Evolutionary conservation across 257 asterid species (phyloP).

Genomic region (Eustoma russellianum): DNA sequence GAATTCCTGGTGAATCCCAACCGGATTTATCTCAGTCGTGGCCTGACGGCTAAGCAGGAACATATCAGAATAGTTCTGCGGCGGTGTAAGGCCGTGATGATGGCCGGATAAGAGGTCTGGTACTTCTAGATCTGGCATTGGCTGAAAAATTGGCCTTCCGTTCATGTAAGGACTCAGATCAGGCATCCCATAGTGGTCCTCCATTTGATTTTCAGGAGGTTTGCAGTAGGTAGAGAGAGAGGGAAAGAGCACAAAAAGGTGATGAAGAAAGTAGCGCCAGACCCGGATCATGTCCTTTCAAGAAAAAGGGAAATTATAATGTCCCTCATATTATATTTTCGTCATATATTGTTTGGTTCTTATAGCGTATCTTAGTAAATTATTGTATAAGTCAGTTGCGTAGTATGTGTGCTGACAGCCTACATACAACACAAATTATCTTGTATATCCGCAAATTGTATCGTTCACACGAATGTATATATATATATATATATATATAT

Average conservation of each 20-base stretch:
- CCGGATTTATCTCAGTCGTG: conserved; percentile 6
- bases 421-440: too few species aligned
- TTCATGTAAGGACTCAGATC: conserved; percentile 55
- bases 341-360: too few species aligned
- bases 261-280: conserved; percentile 66
- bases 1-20: conserved; percentile 20
- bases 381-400: too few species aligned
- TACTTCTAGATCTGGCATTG: conserved; percentile 20
- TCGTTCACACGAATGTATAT: too few species aligned
- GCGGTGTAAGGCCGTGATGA: conserved; percentile 28
- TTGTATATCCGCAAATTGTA: too few species aligned
- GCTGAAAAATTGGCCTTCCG: conserved; percentile 44
- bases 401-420: too few species aligned
- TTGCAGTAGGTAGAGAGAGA: neutral
- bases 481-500: too few species aligned
- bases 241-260: conserved; percentile 9
- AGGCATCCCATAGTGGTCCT: conserved; percentile 56
- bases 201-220: conserved; percentile 27
- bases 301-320: conserved; percentile 12
- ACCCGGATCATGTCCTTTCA: conserved; percentile 83
- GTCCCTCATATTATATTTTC: too few species aligned
- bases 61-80: conserved; percentile 45
- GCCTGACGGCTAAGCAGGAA: conserved; percentile 17
- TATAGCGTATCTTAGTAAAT: too few species aligned
- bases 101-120: conserved; percentile 33